A percentile compares a stretch with the other conserved stretches of the same genome.
phyloP scores from a whole-genome alignment of 208 protist genomes.

The Acanthamoeba lugdunensis region DNA sequence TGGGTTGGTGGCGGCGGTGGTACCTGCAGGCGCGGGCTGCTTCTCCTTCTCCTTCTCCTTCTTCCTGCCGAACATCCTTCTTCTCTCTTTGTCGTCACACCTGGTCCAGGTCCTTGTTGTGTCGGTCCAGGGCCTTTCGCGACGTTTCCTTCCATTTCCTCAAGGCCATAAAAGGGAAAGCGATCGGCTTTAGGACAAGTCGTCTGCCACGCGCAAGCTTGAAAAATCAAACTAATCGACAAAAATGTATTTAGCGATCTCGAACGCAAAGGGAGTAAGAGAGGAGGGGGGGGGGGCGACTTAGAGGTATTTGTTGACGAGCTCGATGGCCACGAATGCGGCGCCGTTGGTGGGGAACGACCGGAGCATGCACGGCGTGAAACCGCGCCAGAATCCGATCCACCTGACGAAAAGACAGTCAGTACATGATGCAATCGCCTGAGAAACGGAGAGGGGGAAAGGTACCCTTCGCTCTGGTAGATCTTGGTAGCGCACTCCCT shows the following conservation, averaged over 20 bases:
- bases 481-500: conserved; percentile 47
- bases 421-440: too few relatives aligned
- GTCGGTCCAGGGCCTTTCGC: too few relatives aligned
- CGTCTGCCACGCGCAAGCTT: background rate
- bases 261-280: too few relatives aligned
- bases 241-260: background rate
- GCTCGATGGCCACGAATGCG: conserved; percentile 69
- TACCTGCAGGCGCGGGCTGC: too few relatives aligned
- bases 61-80: background rate
- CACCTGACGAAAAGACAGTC: background rate
- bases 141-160: too few relatives aligned
- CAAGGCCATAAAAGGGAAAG: background rate
- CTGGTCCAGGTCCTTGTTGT: too few relatives aligned
- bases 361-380: conserved; percentile 72
- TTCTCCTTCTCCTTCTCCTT: background rate
- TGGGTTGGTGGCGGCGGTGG: too few relatives aligned
- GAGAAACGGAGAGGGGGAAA: background rate
- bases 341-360: conserved; percentile 73
- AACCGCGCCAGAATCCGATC: conserved; percentile 70
- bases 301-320: conserved; percentile 73
- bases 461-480: conserved; percentile 58
- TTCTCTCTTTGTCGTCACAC: background rate
- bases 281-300: background rate
- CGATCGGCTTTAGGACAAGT: background rate
- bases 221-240: background rate